These are phyloP conservation scores for Dissoconium aciculare DNA, from an alignment of 2,329 filamentous ascomycete species.

Conservation along the genomic window DNA sequence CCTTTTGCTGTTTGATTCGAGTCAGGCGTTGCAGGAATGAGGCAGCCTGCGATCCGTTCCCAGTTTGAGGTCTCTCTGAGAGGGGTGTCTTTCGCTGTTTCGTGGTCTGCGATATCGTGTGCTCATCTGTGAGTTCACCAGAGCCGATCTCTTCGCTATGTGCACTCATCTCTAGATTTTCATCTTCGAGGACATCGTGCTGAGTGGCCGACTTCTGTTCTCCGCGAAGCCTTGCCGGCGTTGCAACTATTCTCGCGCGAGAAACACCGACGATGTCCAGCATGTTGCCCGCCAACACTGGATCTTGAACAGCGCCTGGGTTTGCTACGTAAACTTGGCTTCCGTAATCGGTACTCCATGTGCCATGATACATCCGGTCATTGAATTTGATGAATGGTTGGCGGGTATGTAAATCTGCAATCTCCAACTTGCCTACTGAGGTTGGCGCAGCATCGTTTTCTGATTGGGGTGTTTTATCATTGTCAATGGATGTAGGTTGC, in stretches of 20 bases:
- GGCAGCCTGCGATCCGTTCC: too few relatives aligned
- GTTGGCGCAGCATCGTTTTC: constrained; percentile 7
- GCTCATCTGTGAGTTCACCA: background rate
- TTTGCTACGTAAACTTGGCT: constrained; percentile 51
- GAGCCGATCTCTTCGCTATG: background rate
- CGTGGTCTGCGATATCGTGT: background rate
- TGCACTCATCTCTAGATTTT: background rate
- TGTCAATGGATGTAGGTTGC: background rate
- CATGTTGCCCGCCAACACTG: constrained; percentile 38
- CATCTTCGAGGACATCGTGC: background rate
- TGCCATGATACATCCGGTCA: constrained; percentile 61
- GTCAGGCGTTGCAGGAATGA: constrained; percentile 29
- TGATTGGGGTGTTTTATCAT: constrained; percentile 1
- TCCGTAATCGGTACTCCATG: constrained; percentile 71
- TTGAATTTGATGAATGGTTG: constrained; percentile 70
- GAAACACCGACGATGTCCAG: constrained; percentile 61
- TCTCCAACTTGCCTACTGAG: constrained; percentile 44
- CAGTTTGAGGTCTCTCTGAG: too few relatives aligned
- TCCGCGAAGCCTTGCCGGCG: constrained; percentile 42
- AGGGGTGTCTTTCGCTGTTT: constrained; percentile 8
- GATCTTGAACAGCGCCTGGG: constrained; percentile 27
- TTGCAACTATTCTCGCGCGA: constrained; percentile 53
- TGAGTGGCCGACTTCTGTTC: background rate
- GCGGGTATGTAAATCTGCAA: constrained; percentile 63
- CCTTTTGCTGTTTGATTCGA: constrained; percentile 27